A percentile compares a stretch with the other conserved stretches of the same genome.
These are phyloP conservation scores for Amphirosellinia nigrospora DNA, from an alignment of 495 filamentous ascomycete species.

Conservation along the genomic window DNA sequence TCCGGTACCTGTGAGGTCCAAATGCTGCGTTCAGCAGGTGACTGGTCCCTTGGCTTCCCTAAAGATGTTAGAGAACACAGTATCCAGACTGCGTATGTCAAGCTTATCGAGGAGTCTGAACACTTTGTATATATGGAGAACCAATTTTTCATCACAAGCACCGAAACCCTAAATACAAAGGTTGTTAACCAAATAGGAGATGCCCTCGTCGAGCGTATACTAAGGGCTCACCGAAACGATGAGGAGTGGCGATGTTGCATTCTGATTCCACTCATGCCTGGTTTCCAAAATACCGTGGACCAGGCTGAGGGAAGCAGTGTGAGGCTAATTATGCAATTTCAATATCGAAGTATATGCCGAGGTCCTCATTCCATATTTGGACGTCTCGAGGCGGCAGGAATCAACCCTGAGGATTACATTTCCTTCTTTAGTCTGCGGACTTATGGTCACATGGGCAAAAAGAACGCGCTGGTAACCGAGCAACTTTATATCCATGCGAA, in stretches of 20 bases:
- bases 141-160: conserved; percentile 97
- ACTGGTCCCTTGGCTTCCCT: conserved; percentile 87
- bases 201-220: conserved; percentile 89
- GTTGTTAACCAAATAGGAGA: conserved; percentile 96
- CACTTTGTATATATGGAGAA: conserved; percentile 99
- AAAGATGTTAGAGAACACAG: conserved; percentile 82
- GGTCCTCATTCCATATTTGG: conserved; percentile 94
- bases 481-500: conserved; percentile 99
- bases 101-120: conserved; percentile 91
- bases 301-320: conserved; percentile 92
- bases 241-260: conserved; percentile 96
- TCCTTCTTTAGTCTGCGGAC: conserved; percentile 90
- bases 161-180: conserved; percentile 81
- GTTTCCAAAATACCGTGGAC: conserved; percentile 97
- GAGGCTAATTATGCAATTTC: conserved; percentile 95
- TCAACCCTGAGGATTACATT: conserved; percentile 97
- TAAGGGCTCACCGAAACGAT: conserved; percentile 79
- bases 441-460: conserved; percentile 91
- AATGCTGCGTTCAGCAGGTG: conserved; percentile 85
- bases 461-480: conserved; percentile 85
- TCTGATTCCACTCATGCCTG: conserved; percentile 94
- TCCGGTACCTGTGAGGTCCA: conserved; percentile 96
- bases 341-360: conserved; percentile 95
- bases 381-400: conserved; percentile 75
- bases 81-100: conserved; percentile 95